Evolutionary conservation across 345 rosid species (phyloP), one percentile per base, ranked within the genome.

Genomic region (Gossypium longicalyx): DNA sequence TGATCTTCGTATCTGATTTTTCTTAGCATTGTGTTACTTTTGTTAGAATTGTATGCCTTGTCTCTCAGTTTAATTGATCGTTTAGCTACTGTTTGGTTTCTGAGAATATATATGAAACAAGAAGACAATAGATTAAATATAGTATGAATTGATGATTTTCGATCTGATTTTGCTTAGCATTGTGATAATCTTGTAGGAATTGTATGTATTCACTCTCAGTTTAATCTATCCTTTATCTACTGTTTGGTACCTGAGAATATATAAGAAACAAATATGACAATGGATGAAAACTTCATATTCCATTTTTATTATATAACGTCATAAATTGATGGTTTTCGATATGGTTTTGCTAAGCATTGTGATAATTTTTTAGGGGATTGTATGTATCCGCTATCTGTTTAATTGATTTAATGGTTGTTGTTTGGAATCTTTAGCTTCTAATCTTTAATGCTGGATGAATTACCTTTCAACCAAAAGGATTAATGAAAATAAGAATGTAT

Each of bases 91-190:
- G 23, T 19, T 57, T 57, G 12, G 27, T 57, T 57, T 13, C 61
- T 20, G 61, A 57, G 27, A 57, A 57, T 22, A 9, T 20, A 9
- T 22, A 7, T 10, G 25, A 56, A 56, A 12, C 2, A 22, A 25
- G 52, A 56, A 56, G 23, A 12, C 29, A 29, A 29, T 23, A 9
- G 15, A 34, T 12, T 2, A 38, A 54, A 10, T 29, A 2, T 1
- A 16, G 20, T 22, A 19, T 19, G 20, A 27, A 17, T 27, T 51
- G 60, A 51, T 29, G 16, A 4, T 17, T 25, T 69, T 51, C 25
- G 47, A 69, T 69, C 23, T 69, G 45, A n/a, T 69, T 69, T 69
- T 51, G 60, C 41, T 51, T 52, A n/a, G 47, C 47, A 29, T 27
- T 52, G 10, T 51, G 73, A 51, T 52, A 16, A 17, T 9, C 52